Evolutionary conservation across 192 early-diverging fungal genomes (phyloP).

Genomic region (Coemansia furcata): DNA sequence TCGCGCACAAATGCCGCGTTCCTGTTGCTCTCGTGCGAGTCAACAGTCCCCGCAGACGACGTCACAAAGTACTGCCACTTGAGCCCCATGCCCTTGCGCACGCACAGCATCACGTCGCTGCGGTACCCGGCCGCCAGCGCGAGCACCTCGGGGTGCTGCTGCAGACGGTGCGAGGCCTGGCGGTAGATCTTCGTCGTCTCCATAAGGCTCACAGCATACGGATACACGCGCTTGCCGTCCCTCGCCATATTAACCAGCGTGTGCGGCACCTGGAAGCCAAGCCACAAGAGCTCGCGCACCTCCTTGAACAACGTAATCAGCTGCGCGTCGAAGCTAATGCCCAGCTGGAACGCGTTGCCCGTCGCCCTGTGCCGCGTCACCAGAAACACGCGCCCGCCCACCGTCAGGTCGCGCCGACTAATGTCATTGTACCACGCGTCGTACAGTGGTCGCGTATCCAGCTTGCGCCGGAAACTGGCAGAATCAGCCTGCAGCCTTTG

Average conservation of each 20-base stretch:
- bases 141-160: slow-evolving; percentile 70
- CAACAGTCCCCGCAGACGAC: slow-evolving; percentile 31
- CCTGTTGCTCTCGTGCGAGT: slow-evolving; percentile 71
- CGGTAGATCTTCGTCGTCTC: slow-evolving; percentile 94
- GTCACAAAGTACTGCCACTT: slow-evolving; percentile 94
- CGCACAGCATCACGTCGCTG: slow-evolving; percentile 88
- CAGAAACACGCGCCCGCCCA: slow-evolving; percentile 87
- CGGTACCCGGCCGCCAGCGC: slow-evolving; percentile 90
- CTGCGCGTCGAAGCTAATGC: slow-evolving; percentile 92
- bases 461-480: slow-evolving; percentile 86
- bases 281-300: slow-evolving; percentile 94
- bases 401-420: slow-evolving; percentile 72
- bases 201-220: slow-evolving; percentile 93
- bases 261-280: slow-evolving; percentile 91
- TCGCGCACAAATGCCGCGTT: slow-evolving; percentile 94
- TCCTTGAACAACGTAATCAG: slow-evolving; percentile 98
- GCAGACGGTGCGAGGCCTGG: slow-evolving; percentile 77
- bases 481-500: slow-evolving; percentile 88
- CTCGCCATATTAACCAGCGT: slow-evolving; percentile 87
- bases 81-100: slow-evolving; percentile 69
- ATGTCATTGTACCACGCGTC: slow-evolving; percentile 91
- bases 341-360: slow-evolving; percentile 70
- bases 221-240: slow-evolving; percentile 96
- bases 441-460: slow-evolving; percentile 89
- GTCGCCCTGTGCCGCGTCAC: slow-evolving; percentile 78